A percentile compares a stretch with the other conserved stretches of the same genome.
Conservation (phyloP, 1,139 yeast genomes). For the Candida gigantensis region DNA sequence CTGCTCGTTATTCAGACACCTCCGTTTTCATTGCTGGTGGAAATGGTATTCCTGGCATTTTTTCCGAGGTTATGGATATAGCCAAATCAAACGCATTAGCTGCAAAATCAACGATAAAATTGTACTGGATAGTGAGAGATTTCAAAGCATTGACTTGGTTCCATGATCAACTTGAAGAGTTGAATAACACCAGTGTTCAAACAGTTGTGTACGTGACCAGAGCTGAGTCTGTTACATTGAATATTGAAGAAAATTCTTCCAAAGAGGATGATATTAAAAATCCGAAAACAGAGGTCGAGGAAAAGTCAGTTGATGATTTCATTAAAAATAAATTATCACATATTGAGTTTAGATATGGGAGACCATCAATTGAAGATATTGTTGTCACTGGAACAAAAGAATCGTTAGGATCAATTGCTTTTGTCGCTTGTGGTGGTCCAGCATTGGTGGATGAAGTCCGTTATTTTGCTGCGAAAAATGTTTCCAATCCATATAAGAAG, state of each 20-base stretch:
- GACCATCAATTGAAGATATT: slow-evolving; percentile 32
- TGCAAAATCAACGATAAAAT: slow-evolving; percentile 3
- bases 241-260: too few relatives aligned
- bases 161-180: slow-evolving; percentile 23
- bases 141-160: slow-evolving; percentile 4
- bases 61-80: slow-evolving; percentile 35
- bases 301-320: too few relatives aligned
- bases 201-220: slow-evolving; percentile 33
- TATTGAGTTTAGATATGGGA: slow-evolving; percentile 31
- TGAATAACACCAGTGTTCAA: slow-evolving; percentile 25
- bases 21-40: slow-evolving; percentile 47
- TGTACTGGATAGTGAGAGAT: slow-evolving; percentile 7
- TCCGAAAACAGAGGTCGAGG: too few relatives aligned
- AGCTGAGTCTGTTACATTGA: too few relatives aligned
- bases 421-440: slow-evolving; percentile 58
- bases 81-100: slow-evolving; percentile 27
- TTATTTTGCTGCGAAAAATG: slow-evolving; percentile 28
- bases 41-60: slow-evolving; percentile 46
- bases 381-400: slow-evolving; percentile 29
- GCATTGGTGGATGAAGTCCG: slow-evolving; percentile 53
- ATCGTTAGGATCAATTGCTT: slow-evolving; percentile 38
- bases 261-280: too few relatives aligned
- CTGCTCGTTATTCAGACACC: slow-evolving; percentile 30
- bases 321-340: slow-evolving; percentile 15
- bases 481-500: slow-evolving; percentile 22